Evolutionary conservation across 192 early-diverging fungal species (phyloP).

Genomic region (Backusella tuberculispora): DNA sequence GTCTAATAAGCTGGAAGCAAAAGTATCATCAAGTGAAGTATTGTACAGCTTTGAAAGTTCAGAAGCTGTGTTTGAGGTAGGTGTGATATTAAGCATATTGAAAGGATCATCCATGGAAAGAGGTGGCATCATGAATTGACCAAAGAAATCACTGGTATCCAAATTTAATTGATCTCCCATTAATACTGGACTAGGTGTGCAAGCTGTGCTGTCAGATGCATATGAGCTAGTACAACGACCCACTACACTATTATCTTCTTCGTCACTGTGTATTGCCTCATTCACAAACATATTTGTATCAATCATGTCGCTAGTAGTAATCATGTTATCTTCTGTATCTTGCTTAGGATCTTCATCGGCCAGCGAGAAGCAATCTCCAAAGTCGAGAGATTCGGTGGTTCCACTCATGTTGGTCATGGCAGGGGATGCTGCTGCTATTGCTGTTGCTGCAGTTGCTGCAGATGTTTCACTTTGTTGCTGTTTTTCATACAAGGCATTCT

Average conservation of each 20-base stretch:
- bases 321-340: background rate
- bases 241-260: conserved; percentile 6
- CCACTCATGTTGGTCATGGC: conserved; percentile 26
- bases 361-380: conserved; percentile 40
- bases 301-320: background rate
- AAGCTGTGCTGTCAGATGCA: conserved; percentile 15
- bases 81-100: conserved; percentile 12
- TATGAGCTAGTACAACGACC: conserved; percentile 8
- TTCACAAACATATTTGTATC: conserved; percentile 13
- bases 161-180: background rate
- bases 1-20: conserved; percentile 11
- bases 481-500: conserved; percentile 19
- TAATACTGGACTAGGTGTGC: conserved; percentile 18
- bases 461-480: background rate
- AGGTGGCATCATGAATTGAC: conserved; percentile 26
- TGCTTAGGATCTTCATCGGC: conserved; percentile 27
- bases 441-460: background rate
- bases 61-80: background rate
- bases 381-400: conserved; percentile 40
- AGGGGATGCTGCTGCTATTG: background rate
- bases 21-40: conserved; percentile 9
- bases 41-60: background rate
- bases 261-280: background rate
- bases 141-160: conserved; percentile 21
- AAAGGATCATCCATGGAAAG: conserved; percentile 23